Evolutionary conservation across 768 basidiomycete species (phyloP).

Genomic region (Podaxis pistillaris): DNA sequence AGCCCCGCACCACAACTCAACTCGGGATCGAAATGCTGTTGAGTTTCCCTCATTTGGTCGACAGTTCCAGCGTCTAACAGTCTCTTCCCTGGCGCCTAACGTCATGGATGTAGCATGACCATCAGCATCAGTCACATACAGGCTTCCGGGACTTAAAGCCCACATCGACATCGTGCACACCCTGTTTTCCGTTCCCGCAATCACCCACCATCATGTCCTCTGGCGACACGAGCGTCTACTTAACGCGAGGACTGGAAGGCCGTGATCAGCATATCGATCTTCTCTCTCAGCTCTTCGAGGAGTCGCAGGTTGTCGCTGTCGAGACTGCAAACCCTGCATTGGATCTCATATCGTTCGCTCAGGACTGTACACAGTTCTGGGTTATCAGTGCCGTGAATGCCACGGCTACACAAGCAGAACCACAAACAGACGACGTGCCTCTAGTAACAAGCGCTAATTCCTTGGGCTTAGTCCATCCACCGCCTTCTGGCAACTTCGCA

Average conservation of each 20-base stretch:
- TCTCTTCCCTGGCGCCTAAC: background rate
- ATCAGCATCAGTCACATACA: conserved; percentile 4
- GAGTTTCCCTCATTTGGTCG: background rate
- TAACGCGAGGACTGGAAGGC: conserved; percentile 32
- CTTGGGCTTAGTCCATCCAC: background rate
- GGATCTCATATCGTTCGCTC: conserved; percentile 42
- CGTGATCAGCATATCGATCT: conserved; percentile 38
- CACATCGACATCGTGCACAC: background rate
- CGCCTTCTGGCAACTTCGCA: background rate
- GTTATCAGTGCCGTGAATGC: conserved; percentile 28
- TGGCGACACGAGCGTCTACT: conserved; percentile 10
- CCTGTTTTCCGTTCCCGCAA: background rate
- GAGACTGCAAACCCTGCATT: conserved; percentile 36
- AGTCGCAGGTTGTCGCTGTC: conserved; percentile 39
- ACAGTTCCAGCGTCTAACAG: background rate
- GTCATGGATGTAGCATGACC: background rate
- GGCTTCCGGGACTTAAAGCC: background rate
- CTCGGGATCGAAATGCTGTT: conserved; percentile 9
- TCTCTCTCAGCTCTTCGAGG: conserved; percentile 33
- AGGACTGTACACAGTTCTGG: conserved; percentile 37
- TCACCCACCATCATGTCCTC: conserved; percentile 7
- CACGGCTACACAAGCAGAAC: conserved; percentile 8
- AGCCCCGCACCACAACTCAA: background rate
- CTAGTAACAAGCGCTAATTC: background rate
- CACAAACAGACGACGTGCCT: background rate